A percentile compares a stretch with the other conserved stretches of the same genome.
phyloP scores from a whole-genome alignment of 2,329 filamentous ascomycete species.

The Colletotrichum paranaense region DNA sequence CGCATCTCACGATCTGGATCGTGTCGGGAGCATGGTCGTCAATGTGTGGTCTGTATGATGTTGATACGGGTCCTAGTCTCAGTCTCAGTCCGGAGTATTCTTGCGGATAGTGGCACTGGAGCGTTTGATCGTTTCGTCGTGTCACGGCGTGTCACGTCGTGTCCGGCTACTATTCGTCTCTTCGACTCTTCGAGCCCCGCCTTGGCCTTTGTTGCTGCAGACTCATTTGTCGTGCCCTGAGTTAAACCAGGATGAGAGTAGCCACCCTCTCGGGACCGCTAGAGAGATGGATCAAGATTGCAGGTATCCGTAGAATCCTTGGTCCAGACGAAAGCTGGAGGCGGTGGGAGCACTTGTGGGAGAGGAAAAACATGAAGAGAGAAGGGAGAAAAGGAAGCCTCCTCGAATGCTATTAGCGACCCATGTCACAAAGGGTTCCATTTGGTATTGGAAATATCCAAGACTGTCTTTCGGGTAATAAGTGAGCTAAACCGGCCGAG shows the following conservation, averaged over 20 bases:
- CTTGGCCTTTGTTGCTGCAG: background rate
- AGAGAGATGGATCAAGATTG: background rate
- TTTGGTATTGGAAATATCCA: background rate
- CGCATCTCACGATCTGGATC: background rate
- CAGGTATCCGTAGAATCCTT: too few relatives aligned
- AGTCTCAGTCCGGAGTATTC: too few relatives aligned
- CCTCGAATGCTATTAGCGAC: background rate
- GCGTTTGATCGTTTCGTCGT: background rate
- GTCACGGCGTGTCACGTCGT: conserved; percentile 16
- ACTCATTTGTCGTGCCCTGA: background rate
- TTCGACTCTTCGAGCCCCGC: background rate
- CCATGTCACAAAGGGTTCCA: too few relatives aligned
- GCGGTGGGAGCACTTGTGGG: background rate
- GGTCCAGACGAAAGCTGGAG: background rate
- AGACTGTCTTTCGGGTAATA: background rate
- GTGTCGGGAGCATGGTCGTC: background rate
- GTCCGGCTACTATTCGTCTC: conserved; percentile 11
- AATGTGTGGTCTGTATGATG: too few relatives aligned
- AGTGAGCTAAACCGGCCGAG: background rate
- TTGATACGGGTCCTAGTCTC: too few relatives aligned
- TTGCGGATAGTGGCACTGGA: background rate
- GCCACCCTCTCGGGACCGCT: background rate
- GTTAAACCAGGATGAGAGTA: background rate
- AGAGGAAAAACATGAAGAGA: background rate
- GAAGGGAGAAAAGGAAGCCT: background rate